phyloP scores from a whole-genome alignment of 495 filamentous ascomycete species.

The Sordaria brevicollis region DNA sequence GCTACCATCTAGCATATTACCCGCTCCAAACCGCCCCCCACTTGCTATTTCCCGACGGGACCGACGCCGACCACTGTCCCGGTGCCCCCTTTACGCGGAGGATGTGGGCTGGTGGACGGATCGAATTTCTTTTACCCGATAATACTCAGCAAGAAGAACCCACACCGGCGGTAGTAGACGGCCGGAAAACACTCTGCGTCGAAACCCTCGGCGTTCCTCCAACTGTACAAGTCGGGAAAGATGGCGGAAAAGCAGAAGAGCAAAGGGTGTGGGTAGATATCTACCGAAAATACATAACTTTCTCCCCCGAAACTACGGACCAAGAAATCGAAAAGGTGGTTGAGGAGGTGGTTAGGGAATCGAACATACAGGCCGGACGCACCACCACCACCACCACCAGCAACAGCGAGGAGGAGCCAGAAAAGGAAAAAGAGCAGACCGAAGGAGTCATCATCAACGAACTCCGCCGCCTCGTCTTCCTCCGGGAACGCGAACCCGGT shows the following conservation, averaged over 20 bases:
- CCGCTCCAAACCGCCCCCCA: constrained; percentile 45
- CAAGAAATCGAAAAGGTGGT: background rate
- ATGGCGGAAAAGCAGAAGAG: constrained; percentile 2
- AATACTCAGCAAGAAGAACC: no score
- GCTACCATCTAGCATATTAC: constrained; percentile 68
- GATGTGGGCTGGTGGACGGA: constrained; percentile 70
- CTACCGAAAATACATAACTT: constrained; percentile 19
- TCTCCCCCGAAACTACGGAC: background rate
- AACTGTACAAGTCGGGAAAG: constrained; percentile 33
- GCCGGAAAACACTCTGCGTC: constrained; percentile 42
- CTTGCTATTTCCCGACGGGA: constrained; percentile 57
- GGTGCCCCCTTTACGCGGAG: constrained; percentile 52
- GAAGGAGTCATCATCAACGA: background rate
- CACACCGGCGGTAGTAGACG: no score
- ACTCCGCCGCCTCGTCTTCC: background rate
- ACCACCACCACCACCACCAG: background rate
- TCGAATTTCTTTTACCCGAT: no score
- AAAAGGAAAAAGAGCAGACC: no score
- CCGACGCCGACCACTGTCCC: constrained; percentile 60
- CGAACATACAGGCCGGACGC: background rate
- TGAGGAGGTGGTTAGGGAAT: background rate
- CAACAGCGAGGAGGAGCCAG: background rate
- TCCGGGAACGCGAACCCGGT: background rate
- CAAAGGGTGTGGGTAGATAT: constrained; percentile 37
- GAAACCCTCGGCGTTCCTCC: constrained; percentile 48